Evolutionary conservation across 1,284 basidiomycete species (phyloP), one percentile per base, ranked within the genome.

Genomic region (Boletus albobrunnescens): DNA sequence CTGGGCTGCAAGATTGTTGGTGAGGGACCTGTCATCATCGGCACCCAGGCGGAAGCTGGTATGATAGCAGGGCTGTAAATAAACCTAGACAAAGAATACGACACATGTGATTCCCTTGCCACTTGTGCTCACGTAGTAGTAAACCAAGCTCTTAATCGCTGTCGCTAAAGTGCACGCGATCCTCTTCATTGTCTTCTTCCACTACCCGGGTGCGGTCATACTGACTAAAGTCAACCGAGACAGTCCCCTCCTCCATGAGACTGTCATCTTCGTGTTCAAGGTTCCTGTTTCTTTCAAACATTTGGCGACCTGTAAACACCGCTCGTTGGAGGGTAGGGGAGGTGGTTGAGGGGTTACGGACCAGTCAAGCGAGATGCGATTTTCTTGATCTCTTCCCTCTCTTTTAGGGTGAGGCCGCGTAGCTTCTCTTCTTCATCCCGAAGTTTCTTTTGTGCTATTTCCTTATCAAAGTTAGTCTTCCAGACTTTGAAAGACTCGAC

Each of bases 361-460:
- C 94, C 94, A 50, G 79, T 78, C 16, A 84, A 70, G 56, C 94
- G 79, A 47, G 72, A 76, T 22, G 67, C 74, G 17, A 79, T 67
- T 60, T 77, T 83, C 67, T 82, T 91, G 65, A 76, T 82, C 63
- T 98, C 95, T 67, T 98, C 94, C 47, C 88, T 76, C 69, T 98
- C 95, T 64, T 90, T 95, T 3, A 84, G 71, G 13, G 84, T 80
- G 62, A 94, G 61, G 8, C 73, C 79, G 60, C 83, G 89, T 44
- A 94, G 66, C 60, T 77, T 82, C 52, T 95, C 94, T 24, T 92
- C 92, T 50, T 96, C 92, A 50, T 87, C 85, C 53, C 74, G 75
- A 12, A 73, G 72, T 58, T 79, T 82, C 65, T 75, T 83, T 27
- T 63, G 61, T 8, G 76, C 72, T 57, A 82, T 67, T 65, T 91